Evolutionary conservation across 2,329 filamentous ascomycete species (phyloP), one percentile per base, ranked within the genome.

Genomic region (Juglanconis juglandina): DNA sequence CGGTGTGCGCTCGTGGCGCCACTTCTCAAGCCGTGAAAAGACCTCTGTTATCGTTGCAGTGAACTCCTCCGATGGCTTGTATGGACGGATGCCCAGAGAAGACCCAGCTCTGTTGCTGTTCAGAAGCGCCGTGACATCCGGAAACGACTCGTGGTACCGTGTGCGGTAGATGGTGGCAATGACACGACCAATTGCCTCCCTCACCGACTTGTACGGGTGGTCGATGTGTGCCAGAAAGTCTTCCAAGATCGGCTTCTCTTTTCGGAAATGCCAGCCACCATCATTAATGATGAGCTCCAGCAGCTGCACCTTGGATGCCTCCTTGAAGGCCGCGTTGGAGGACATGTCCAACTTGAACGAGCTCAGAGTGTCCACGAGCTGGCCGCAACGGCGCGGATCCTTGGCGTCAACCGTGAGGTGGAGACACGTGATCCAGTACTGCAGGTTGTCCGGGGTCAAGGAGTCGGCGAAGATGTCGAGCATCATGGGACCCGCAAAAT

Each of bases 261-360:
- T 81, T 64, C 92, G 92, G 80, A 97, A 99, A 73, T 99, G 95
- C 95, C 96, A 99, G 1, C 95, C 95, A 41, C 88, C 85, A 68
- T 96, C 92, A 49, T 87, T 87, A 61, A 99, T 90, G 64, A 91
- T 85, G 66, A 96, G 92, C 67, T 97, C 92, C 17, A 99, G 80
- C 35, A 99, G 79, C 66, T 95, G 89, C 14, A 99, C 91, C 77
- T 98, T 97, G 34, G 94, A 96, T 58, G 94, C 96, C 73, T 99
- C 96, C 73, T 99, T 99, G 82, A 99, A 99, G 0, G 95, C 95
- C 4, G 96, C 95, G 71, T 98, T 97, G 0, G 94, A 97, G 5
- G 86, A 81, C 88, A 98, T 94, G 71, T 99, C 95, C 9, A 99
- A 81, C 35, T 92, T 85, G 83, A 98, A 98, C 57, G 87, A 86